phyloP scores from a whole-genome alignment of 805 yeast genomes.

The Wickerhamomyces bovis region DNA sequence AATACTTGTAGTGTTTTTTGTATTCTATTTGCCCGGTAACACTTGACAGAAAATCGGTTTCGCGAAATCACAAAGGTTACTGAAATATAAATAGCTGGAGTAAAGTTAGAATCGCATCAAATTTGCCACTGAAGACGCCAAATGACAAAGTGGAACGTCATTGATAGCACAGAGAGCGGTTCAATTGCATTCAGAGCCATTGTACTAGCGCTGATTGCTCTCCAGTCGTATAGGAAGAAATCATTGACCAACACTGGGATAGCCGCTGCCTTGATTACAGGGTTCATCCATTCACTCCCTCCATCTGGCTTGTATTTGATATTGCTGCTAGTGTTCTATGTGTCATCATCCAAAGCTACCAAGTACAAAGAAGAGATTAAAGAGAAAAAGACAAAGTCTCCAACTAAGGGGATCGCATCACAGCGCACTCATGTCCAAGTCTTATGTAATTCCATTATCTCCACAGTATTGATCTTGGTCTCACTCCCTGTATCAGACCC shows the following conservation, averaged over 20 bases:
- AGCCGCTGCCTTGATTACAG: slow-evolving; percentile 31
- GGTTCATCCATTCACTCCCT: slow-evolving; percentile 34
- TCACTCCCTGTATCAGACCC: slow-evolving; percentile 12
- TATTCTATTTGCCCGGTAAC: neutral
- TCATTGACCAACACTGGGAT: slow-evolving; percentile 34
- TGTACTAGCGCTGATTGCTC: slow-evolving; percentile 10
- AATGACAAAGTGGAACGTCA: neutral
- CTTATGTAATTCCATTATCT: slow-evolving; percentile 33
- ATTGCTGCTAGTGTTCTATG: slow-evolving; percentile 30
- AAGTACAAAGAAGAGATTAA: slow-evolving; percentile 33
- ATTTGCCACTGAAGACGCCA: too few relatives aligned
- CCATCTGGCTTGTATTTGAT: slow-evolving; percentile 28
- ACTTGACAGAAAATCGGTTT: neutral
- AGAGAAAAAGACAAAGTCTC: slow-evolving; percentile 24
- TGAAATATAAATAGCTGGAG: too few relatives aligned
- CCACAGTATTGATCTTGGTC: slow-evolving; percentile 28
- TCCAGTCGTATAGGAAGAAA: slow-evolving; percentile 27
- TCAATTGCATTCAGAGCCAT: slow-evolving; percentile 13
- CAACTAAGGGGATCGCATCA: slow-evolving; percentile 8
- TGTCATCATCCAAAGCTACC: slow-evolving; percentile 34
- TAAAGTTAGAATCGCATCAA: too few relatives aligned
- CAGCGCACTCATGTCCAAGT: slow-evolving; percentile 38
- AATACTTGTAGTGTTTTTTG: too few relatives aligned
- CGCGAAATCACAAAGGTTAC: neutral
- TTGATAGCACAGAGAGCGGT: neutral